Percentiles rank a stretch among this genome's conserved stretches.
These are phyloP conservation scores for Logfia minima DNA, from an alignment of 129 eudicot species.

Conservation along the genomic window DNA sequence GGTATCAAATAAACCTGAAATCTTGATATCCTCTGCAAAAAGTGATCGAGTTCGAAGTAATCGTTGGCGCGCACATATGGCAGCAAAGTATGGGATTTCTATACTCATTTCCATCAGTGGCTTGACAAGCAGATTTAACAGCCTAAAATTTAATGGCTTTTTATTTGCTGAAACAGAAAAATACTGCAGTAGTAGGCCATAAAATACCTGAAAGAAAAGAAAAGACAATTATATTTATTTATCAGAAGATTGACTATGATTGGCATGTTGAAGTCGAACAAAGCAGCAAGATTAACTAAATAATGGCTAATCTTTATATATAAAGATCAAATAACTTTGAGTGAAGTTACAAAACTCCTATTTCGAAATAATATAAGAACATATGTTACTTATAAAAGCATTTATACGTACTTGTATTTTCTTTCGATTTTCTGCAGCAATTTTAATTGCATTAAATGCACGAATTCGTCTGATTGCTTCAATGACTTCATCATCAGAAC, in stretches of 20 bases:
- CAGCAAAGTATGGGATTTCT: slow-evolving; percentile 89
- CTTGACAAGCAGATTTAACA: slow-evolving; percentile 78
- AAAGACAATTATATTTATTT: slow-evolving; percentile 1
- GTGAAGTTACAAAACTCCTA: too few species aligned
- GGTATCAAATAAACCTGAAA: slow-evolving; percentile 47
- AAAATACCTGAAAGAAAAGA: slow-evolving; percentile 58
- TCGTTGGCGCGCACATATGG: slow-evolving; percentile 94
- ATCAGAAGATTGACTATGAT: neutral
- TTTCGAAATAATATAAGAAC: neutral
- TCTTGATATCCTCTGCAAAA: slow-evolving; percentile 68
- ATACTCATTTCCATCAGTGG: slow-evolving; percentile 96
- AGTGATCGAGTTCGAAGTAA: slow-evolving; percentile 63
- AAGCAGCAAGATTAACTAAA: neutral
- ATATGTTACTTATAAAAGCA: neutral
- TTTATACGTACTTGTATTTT: slow-evolving; percentile 77
- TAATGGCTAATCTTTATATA: neutral
- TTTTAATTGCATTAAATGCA: slow-evolving; percentile 70
- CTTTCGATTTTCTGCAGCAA: slow-evolving; percentile 92
- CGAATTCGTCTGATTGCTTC: slow-evolving; percentile 92
- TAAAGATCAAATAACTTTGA: too few species aligned
- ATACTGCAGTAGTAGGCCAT: slow-evolving; percentile 86
- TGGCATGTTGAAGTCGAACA: neutral
- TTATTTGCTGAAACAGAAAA: slow-evolving; percentile 81
- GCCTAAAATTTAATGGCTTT: slow-evolving; percentile 69
- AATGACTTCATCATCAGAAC: slow-evolving; percentile 65